phyloP scores from a whole-genome alignment of 2,329 filamentous ascomycete genomes.

The Graphilbum fragrans region DNA sequence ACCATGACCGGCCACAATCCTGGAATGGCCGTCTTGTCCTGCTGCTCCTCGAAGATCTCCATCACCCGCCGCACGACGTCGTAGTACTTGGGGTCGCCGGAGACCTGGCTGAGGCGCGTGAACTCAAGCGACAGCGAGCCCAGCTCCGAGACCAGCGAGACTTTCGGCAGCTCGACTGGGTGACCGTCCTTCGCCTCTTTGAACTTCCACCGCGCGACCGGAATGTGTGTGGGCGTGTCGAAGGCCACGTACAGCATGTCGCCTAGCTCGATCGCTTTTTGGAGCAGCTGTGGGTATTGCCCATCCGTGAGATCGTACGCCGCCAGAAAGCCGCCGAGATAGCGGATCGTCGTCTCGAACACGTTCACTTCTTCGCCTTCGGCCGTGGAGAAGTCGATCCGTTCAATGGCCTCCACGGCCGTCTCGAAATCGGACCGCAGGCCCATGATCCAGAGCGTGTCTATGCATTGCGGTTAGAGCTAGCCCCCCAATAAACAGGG shows the following conservation, averaged over 20 bases:
- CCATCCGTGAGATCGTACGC: slow-evolving; percentile 27
- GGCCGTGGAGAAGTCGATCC: slow-evolving; percentile 36
- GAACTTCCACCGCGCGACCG: slow-evolving; percentile 33
- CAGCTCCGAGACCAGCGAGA: slow-evolving; percentile 30
- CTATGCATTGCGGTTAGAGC: slow-evolving; percentile 8
- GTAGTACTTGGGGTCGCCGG: slow-evolving; percentile 61
- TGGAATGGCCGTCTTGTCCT: slow-evolving; percentile 54
- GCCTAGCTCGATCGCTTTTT: slow-evolving; percentile 39
- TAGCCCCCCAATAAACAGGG: not conserved
- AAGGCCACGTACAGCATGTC: slow-evolving; percentile 41
- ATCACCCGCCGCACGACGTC: slow-evolving; percentile 67
- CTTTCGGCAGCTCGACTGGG: slow-evolving; percentile 20
- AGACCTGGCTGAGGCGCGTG: slow-evolving; percentile 61
- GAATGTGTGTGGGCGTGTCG: slow-evolving; percentile 42
- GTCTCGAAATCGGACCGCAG: slow-evolving; percentile 37
- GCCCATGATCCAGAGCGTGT: slow-evolving; percentile 45
- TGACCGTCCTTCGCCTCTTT: slow-evolving; percentile 10
- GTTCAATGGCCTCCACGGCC: slow-evolving; percentile 29
- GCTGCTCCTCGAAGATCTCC: slow-evolving; percentile 49
- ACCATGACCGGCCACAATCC: slow-evolving; percentile 61
- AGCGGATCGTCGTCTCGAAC: slow-evolving; percentile 20
- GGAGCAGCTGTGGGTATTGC: slow-evolving; percentile 21
- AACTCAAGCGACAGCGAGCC: slow-evolving; percentile 66
- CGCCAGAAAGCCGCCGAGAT: slow-evolving; percentile 17
- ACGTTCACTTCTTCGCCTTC: slow-evolving; percentile 22